phyloP scores from a whole-genome alignment of 768 basidiomycete species.

The Lentinula detonsa region DNA sequence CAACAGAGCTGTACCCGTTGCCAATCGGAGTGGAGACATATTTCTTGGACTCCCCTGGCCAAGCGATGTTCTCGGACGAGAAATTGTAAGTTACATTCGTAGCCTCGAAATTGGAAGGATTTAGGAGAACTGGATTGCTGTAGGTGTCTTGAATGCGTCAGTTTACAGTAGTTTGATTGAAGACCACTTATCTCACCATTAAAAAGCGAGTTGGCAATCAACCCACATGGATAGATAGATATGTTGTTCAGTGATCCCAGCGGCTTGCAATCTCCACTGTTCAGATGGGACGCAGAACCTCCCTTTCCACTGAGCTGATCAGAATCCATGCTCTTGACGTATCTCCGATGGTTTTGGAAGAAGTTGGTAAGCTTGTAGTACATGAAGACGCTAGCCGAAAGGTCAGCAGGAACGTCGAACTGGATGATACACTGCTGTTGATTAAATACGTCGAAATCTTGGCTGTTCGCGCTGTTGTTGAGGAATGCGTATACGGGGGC shows the following conservation, averaged over 20 bases:
- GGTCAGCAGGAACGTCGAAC: conserved; percentile 77
- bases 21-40: conserved; percentile 56
- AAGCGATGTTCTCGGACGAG: conserved; percentile 80
- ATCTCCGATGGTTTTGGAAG: conserved; percentile 97
- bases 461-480: conserved; percentile 40
- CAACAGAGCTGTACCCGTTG: conserved; percentile 44
- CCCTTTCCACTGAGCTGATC: conserved; percentile 78
- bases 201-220: conserved; percentile 96
- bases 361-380: conserved; percentile 98
- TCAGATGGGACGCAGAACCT: conserved; percentile 41
- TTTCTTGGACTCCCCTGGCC: conserved; percentile 92
- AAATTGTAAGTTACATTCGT: conserved; percentile 58
- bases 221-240: conserved; percentile 88
- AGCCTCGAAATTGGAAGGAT: conserved; percentile 36
- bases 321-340: conserved; percentile 85
- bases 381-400: conserved; percentile 72
- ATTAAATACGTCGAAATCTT: conserved; percentile 35
- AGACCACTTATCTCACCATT: conserved; percentile 55
- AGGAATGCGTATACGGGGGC: conserved; percentile 77
- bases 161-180: neutral
- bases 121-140: conserved; percentile 52
- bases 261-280: conserved; percentile 83
- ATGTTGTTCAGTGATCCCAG: conserved; percentile 51
- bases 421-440: conserved; percentile 66
- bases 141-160: conserved; percentile 61